phyloP scores from a whole-genome alignment of 305 asterid genomes.

The Fraxinus nigra region DNA sequence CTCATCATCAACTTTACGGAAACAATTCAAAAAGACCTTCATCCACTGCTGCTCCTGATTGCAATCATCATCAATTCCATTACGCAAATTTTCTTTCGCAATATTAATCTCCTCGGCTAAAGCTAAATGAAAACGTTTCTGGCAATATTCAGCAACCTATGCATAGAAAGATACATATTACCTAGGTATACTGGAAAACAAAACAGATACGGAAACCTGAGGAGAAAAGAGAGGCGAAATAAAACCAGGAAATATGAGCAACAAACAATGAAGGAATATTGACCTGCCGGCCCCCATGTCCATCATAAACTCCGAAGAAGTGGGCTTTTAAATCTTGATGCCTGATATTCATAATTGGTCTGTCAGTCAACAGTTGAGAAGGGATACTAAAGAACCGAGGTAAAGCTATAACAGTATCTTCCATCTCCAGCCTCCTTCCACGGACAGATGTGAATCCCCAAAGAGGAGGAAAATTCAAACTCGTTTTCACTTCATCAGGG shows the following conservation, averaged over 20 bases:
- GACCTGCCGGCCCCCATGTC: conserved; percentile 92
- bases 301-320: conserved; percentile 79
- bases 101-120: conserved; percentile 59
- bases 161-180: neutral
- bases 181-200: neutral
- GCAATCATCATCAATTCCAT: conserved; percentile 24
- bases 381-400: conserved; percentile 59
- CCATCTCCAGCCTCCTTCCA: conserved; percentile 84
- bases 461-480: conserved; percentile 44
- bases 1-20: conserved; percentile 63
- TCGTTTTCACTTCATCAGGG: conserved; percentile 41
- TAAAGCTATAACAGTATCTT: conserved; percentile 57
- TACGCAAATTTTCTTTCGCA: conserved; percentile 31
- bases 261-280: conserved; percentile 8
- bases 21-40: conserved; percentile 53
- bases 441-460: conserved; percentile 71
- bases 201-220: neutral
- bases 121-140: conserved; percentile 60
- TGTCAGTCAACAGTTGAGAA: conserved; percentile 50
- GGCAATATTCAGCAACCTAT: conserved; percentile 84
- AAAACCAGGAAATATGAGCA: neutral
- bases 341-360: conserved; percentile 29
- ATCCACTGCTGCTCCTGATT: conserved; percentile 58
- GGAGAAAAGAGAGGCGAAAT: neutral
- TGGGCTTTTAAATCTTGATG: conserved; percentile 51